Percentiles rank a stretch among this genome's conserved stretches.
Conservation (phyloP, 352 stramenopile genomes). For the Phytopythium aichiense region DNA sequence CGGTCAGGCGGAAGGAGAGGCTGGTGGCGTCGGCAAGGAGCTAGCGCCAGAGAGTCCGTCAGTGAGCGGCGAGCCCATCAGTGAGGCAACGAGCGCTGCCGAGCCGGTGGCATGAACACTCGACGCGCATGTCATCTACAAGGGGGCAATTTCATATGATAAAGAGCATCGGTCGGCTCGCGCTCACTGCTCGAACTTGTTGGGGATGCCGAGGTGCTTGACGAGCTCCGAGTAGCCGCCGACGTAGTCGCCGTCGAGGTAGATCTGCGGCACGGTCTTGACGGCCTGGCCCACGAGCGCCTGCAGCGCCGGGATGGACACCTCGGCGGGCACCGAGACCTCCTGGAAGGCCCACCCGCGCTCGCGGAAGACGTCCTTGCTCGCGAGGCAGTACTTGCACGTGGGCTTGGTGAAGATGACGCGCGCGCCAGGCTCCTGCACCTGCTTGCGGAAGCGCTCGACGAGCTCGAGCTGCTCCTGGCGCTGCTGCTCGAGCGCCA, state of each 20-base stretch:
- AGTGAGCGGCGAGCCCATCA: background rate
- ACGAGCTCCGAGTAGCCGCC: slow-evolving; percentile 75
- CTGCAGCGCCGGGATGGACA: slow-evolving; percentile 54
- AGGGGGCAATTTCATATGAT: slow-evolving; percentile 3
- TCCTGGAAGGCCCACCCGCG: slow-evolving; percentile 66
- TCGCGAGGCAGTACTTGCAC: slow-evolving; percentile 69
- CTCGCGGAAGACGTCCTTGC: slow-evolving; percentile 56
- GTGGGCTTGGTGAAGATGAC: slow-evolving; percentile 70
- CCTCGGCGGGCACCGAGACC: slow-evolving; percentile 44
- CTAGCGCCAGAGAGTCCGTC: background rate
- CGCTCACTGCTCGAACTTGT: slow-evolving; percentile 30
- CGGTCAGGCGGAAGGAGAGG: background rate
- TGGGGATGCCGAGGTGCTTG: slow-evolving; percentile 56
- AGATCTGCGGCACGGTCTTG: slow-evolving; percentile 81
- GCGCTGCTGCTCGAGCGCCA: slow-evolving; percentile 43
- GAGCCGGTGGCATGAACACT: slow-evolving; percentile 4
- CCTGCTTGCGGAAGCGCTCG: slow-evolving; percentile 26
- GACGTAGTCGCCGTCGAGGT: slow-evolving; percentile 71
- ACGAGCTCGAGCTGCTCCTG: slow-evolving; percentile 20
- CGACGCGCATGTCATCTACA: background rate
- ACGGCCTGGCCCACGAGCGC: slow-evolving; percentile 53
- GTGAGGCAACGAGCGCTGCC: background rate
- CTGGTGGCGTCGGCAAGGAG: background rate
- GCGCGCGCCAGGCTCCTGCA: slow-evolving; percentile 42
- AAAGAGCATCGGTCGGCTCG: background rate